Evolutionary conservation across 2,329 filamentous ascomycete species (phyloP).

Genomic region (Phyllosticta citribraziliensis): DNA sequence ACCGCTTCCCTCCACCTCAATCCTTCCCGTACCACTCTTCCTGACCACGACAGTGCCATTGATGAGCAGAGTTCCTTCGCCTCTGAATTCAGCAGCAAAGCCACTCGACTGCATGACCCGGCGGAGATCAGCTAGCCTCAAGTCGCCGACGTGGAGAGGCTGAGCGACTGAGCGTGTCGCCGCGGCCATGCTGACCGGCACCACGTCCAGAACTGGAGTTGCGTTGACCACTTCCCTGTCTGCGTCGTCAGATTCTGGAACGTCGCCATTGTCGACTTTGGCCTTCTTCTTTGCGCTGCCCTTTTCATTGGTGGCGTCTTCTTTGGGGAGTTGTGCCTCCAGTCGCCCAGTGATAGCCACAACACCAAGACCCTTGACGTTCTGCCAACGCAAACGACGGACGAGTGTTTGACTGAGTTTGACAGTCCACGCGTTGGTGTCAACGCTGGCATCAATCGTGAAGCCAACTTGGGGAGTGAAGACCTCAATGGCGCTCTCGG

Average conservation of each 20-base stretch:
- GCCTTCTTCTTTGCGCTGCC: constrained; percentile 39
- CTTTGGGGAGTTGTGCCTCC: constrained; percentile 34
- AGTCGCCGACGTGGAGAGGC: constrained; percentile 87
- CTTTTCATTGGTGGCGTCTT: constrained; percentile 30
- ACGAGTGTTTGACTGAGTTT: constrained; percentile 79
- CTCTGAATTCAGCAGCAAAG: constrained; percentile 83
- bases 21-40: constrained; percentile 76
- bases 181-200: constrained; percentile 54
- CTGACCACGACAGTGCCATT: constrained; percentile 81
- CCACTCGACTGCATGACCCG: constrained; percentile 73
- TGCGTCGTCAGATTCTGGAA: constrained; percentile 36
- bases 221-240: background rate
- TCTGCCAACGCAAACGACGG: constrained; percentile 87
- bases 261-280: constrained; percentile 35
- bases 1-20: constrained; percentile 74
- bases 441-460: constrained; percentile 79
- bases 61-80: constrained; percentile 83
- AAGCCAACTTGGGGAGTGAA: constrained; percentile 71
- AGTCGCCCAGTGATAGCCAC: constrained; percentile 80
- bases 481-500: constrained; percentile 51
- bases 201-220: constrained; percentile 47
- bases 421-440: constrained; percentile 95
- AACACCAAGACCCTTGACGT: constrained; percentile 77
- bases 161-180: constrained; percentile 69
- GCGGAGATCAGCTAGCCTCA: constrained; percentile 78